These are phyloP conservation scores for Suillus sp. DNA, from an alignment of 768 basidiomycete genomes.

Conservation along the genomic window DNA sequence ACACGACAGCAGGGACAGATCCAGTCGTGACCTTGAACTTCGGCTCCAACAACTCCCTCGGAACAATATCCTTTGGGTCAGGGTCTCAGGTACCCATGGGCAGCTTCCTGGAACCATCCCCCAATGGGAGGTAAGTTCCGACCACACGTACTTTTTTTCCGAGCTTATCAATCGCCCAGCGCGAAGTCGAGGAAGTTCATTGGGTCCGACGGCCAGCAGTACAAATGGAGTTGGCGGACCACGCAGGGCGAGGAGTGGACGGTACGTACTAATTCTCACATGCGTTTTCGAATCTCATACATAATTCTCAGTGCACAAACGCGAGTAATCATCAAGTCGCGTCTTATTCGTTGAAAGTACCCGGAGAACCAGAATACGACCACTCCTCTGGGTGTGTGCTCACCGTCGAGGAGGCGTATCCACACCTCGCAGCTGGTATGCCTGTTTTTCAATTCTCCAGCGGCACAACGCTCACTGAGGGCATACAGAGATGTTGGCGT, in stretches of 20 bases:
- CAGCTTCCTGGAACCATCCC: slow-evolving; percentile 50
- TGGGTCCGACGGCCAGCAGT: slow-evolving; percentile 61
- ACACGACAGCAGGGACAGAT: slow-evolving; percentile 34
- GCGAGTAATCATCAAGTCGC: slow-evolving; percentile 53
- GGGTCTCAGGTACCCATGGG: slow-evolving; percentile 47
- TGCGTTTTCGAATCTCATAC: background rate
- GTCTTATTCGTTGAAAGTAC: slow-evolving; percentile 57
- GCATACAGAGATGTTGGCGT: slow-evolving; percentile 57
- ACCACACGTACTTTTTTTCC: slow-evolving; percentile 1
- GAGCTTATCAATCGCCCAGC: slow-evolving; percentile 31
- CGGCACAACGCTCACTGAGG: slow-evolving; percentile 17
- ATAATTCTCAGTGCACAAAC: slow-evolving; percentile 53
- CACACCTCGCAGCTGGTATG: slow-evolving; percentile 57
- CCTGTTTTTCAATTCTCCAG: slow-evolving; percentile 10
- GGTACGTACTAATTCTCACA: slow-evolving; percentile 39
- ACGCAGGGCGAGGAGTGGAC: slow-evolving; percentile 63
- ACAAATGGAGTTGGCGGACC: slow-evolving; percentile 57
- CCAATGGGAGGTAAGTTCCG: slow-evolving; percentile 44
- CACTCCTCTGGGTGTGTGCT: slow-evolving; percentile 63
- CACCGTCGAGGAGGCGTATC: slow-evolving; percentile 62
- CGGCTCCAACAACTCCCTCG: slow-evolving; percentile 50
- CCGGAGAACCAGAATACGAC: slow-evolving; percentile 55
- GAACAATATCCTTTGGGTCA: slow-evolving; percentile 49
- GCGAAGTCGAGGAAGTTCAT: slow-evolving; percentile 52
- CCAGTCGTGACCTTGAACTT: slow-evolving; percentile 50